Evolutionary conservation across 345 rosid species (phyloP).

Genomic region (Corchorus capsularis): DNA sequence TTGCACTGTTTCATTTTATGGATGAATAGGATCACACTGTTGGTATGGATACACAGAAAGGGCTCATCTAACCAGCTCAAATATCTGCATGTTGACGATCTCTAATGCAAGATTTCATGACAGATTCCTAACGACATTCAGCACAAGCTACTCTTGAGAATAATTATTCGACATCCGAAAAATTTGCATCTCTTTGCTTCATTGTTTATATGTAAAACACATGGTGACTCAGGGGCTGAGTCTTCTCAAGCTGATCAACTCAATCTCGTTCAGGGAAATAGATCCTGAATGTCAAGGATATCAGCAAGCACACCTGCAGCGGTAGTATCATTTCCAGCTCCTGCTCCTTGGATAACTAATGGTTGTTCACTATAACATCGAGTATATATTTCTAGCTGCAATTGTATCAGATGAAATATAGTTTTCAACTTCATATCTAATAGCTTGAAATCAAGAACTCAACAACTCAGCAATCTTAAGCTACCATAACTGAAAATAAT

Average conservation of each 20-base stretch:
- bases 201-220: not conserved
- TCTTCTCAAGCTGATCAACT: conserved; percentile 1
- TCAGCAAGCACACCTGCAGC: conserved; percentile 95
- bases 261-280: conserved; percentile 44
- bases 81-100: not conserved
- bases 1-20: not conserved
- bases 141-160: not conserved
- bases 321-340: conserved; percentile 95
- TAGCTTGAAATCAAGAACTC: not conserved
- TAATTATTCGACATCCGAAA: not conserved
- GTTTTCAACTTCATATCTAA: conserved; percentile 14
- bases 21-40: not conserved
- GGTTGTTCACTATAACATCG: conserved; percentile 82
- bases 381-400: conserved; percentile 84
- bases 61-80: not conserved
- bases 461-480: not conserved
- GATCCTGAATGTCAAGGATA: conserved; percentile 85
- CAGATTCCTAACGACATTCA: not conserved
- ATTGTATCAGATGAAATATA: conserved; percentile 11
- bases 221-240: not conserved
- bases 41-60: not conserved
- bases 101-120: not conserved
- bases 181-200: not conserved
- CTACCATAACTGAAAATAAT: not conserved
- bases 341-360: conserved; percentile 94